phyloP scores from a whole-genome alignment of 768 basidiomycete genomes.

The Basidioascus undulatus region DNA sequence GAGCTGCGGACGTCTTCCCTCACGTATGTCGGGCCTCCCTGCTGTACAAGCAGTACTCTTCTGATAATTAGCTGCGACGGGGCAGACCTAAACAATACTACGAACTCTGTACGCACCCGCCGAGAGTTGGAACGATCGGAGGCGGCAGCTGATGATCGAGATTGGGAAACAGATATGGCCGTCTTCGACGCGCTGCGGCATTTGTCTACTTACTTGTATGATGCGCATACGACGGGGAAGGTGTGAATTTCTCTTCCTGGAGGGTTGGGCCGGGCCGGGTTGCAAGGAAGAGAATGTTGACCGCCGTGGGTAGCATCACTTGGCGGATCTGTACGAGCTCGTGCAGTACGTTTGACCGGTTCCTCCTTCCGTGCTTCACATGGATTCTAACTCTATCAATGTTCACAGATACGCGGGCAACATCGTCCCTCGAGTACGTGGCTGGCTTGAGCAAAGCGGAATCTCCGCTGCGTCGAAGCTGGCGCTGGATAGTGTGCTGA shows the following conservation, averaged over 20 bases:
- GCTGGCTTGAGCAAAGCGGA: too few species aligned
- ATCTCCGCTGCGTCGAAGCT: too few species aligned
- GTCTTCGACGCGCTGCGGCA: constrained; percentile 92
- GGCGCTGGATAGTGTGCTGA: too few species aligned
- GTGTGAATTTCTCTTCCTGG: too few species aligned
- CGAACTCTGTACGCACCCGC: constrained; percentile 66
- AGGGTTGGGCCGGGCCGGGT: too few species aligned
- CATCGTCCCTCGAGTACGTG: constrained; percentile 48
- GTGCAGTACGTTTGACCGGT: constrained; percentile 89
- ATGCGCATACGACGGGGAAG: constrained; percentile 72
- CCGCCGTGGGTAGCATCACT: too few species aligned
- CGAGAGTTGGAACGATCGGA: not conserved
- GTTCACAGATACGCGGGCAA: constrained; percentile 70
- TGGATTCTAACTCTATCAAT: not conserved
- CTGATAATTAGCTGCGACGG: not conserved
- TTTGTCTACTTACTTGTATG: constrained; percentile 85
- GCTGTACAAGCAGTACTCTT: not conserved
- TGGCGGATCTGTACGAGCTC: constrained; percentile 94
- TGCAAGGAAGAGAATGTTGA: too few species aligned
- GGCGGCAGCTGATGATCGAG: too few species aligned
- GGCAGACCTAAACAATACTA: constrained; percentile 99
- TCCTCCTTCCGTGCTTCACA: not conserved
- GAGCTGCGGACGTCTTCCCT: constrained; percentile 82
- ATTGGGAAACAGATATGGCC: constrained; percentile 55
- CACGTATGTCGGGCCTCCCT: constrained; percentile 20